Evolutionary conservation across 805 yeast genomes (phyloP).

Genomic region (Yarrowia sp.): DNA sequence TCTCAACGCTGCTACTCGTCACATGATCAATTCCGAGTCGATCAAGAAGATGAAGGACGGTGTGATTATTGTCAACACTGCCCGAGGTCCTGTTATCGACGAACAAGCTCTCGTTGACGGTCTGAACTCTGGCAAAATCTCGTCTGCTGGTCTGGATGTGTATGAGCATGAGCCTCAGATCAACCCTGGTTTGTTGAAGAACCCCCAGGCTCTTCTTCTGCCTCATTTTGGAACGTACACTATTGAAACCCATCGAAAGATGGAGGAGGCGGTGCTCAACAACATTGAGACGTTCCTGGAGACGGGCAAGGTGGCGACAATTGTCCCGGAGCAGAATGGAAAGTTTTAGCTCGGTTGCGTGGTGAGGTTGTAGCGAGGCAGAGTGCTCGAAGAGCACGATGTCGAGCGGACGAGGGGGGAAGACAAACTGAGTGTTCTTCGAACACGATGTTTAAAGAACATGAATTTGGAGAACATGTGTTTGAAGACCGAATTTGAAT

Average conservation of each 20-base stretch:
- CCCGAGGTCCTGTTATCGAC: slow-evolving; percentile 66
- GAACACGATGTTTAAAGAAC: too few relatives aligned
- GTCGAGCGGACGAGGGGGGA: too few relatives aligned
- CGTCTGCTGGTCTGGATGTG: slow-evolving; percentile 62
- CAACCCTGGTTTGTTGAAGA: slow-evolving; percentile 54
- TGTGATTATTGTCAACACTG: slow-evolving; percentile 61
- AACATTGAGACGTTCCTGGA: slow-evolving; percentile 64
- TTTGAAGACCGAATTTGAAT: too few relatives aligned
- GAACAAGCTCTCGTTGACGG: slow-evolving; percentile 57
- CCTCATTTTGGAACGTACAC: slow-evolving; percentile 60
- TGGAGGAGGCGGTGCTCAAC: slow-evolving; percentile 78
- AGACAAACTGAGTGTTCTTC: too few relatives aligned
- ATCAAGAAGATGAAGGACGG: slow-evolving; percentile 60
- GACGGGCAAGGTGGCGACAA: slow-evolving; percentile 71
- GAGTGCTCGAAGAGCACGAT: too few relatives aligned
- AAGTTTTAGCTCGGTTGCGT: slow-evolving; percentile 37
- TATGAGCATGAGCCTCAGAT: slow-evolving; percentile 63
- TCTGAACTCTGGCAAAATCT: slow-evolving; percentile 57
- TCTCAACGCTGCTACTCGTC: slow-evolving; percentile 71
- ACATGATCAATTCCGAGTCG: slow-evolving; percentile 56
- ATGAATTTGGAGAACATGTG: too few relatives aligned
- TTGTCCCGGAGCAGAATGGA: slow-evolving; percentile 71
- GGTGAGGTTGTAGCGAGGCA: too few relatives aligned
- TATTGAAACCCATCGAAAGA: slow-evolving; percentile 57
- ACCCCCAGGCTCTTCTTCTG: slow-evolving; percentile 57